Evolutionary conservation across 1,139 yeast species (phyloP), one percentile per base, ranked within the genome.

Genomic region (Candida freyschussii): DNA sequence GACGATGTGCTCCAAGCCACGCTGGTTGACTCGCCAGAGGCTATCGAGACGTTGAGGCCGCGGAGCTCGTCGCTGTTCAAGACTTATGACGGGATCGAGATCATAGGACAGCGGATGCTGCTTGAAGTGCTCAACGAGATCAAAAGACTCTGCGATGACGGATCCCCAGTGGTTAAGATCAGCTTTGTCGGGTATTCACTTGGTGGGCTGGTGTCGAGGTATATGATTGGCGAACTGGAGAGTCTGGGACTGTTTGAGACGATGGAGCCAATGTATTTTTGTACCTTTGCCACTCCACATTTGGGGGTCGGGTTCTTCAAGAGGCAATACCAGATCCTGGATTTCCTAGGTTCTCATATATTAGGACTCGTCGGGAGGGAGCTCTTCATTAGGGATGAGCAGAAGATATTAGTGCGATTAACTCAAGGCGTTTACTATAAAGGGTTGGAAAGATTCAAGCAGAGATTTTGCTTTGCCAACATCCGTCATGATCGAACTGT

Each of bases 271-370:
- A 60, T 72, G 3, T 62, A 75, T 32, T 81, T 80, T 52, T 69
- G 87, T 12, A 83, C 95, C 0, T 81, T 87, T 63, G 96, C 96
- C 2, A 79, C 95, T 2, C 97, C 97, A 1, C 96, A 89, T 59
- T 63, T 85, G 7, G 96, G 96, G 1, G 70, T 82, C 10, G 68
- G 67, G 27, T 69, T 67, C 46, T 63, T 62, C 34, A 52, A 55
- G 26, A 56, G 62, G 9, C 56, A 64, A 9, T 38, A 67, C 9
- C 48, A 54, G 11, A 32, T 72, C 1, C 61, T 83, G 33, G 83
- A 82, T 47, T 48, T 58, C 9, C 33, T 80, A 13, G 95, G 95
- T 0, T 64, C 75, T 2, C 67, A 67, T 39, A 50, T 83, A 3
- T 62, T 86, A 18, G 96, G 96, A 0, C 65, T 70, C 35, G 72